Percentiles rank a stretch among this genome's conserved stretches.
phyloP scores from a whole-genome alignment of 257 asterid genomes.

The Solanum chiquidenum region DNA sequence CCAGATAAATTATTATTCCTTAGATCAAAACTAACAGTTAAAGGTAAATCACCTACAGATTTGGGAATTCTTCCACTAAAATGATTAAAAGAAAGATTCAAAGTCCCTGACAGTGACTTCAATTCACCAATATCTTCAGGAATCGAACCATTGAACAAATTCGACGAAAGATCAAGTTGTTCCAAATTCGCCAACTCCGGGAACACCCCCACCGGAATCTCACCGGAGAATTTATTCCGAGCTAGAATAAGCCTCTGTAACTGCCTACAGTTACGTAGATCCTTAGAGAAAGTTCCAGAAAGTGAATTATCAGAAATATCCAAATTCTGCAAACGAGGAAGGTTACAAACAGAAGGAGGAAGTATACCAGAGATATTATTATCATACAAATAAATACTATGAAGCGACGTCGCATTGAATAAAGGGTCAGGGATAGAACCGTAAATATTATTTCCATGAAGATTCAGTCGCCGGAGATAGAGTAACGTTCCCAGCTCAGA shows the following conservation, averaged over 20 bases:
- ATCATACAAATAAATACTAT: conserved; percentile 67
- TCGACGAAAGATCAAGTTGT: conserved; percentile 71
- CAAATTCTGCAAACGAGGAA: conserved; percentile 66
- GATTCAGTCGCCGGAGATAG: conserved; percentile 79
- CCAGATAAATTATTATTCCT: conserved; percentile 68
- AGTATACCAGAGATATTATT: conserved; percentile 74
- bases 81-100: conserved; percentile 73
- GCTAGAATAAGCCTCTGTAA: conserved; percentile 62
- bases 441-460: conserved; percentile 65
- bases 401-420: conserved; percentile 79
- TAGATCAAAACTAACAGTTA: conserved; percentile 85
- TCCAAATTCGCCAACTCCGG: conserved; percentile 70
- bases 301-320: conserved; percentile 70
- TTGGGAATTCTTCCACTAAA: conserved; percentile 64
- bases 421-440: conserved; percentile 81
- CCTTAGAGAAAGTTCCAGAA: conserved; percentile 55
- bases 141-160: conserved; percentile 53
- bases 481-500: conserved; percentile 74
- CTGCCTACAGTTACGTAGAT: conserved; percentile 68
- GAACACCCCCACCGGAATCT: conserved; percentile 60
- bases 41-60: conserved; percentile 60
- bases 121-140: conserved; percentile 80
- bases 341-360: conserved; percentile 63
- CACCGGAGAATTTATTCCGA: conserved; percentile 52
- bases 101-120: conserved; percentile 68